These are phyloP conservation scores for Rhamnella rubrinervis DNA, from an alignment of 331 rosid genomes.

Conservation along the genomic window DNA sequence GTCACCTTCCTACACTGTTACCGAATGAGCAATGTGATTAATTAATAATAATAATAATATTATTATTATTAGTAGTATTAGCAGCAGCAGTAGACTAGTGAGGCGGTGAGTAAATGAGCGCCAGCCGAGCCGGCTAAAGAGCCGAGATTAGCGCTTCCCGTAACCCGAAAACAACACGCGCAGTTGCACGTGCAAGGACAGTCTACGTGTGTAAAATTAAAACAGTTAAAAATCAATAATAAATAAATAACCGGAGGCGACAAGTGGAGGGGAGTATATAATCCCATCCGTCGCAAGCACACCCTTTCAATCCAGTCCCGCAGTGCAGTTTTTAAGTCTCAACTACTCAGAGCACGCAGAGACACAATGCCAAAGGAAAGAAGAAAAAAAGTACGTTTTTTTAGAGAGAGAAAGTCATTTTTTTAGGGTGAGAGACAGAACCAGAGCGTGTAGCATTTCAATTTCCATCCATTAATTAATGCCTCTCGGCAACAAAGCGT, in stretches of 20 bases:
- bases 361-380: conserved; percentile 15
- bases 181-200: conserved; percentile 65
- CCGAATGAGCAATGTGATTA: background rate
- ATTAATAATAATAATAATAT: background rate
- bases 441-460: background rate
- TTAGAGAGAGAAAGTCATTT: conserved; percentile 12
- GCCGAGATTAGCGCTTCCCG: conserved; percentile 58
- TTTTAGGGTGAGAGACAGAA: background rate
- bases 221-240: no score
- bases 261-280: conserved; percentile 37
- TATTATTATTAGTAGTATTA: background rate
- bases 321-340: conserved; percentile 35
- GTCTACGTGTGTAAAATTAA: background rate
- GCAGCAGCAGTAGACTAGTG: background rate
- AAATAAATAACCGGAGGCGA: conserved; percentile 1
- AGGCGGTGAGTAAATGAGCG: conserved; percentile 26
- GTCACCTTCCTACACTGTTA: conserved; percentile 13
- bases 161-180: conserved; percentile 49
- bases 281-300: conserved; percentile 36
- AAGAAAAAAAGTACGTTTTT: no score
- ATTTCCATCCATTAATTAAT: conserved; percentile 28
- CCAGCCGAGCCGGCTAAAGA: conserved; percentile 64
- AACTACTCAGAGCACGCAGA: conserved; percentile 34
- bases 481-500: conserved; percentile 49
- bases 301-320: conserved; percentile 26